Base-by-base conservation (phyloP, 2,329 filamentous ascomycete species). In the Fusarium proliferatum region DNA sequence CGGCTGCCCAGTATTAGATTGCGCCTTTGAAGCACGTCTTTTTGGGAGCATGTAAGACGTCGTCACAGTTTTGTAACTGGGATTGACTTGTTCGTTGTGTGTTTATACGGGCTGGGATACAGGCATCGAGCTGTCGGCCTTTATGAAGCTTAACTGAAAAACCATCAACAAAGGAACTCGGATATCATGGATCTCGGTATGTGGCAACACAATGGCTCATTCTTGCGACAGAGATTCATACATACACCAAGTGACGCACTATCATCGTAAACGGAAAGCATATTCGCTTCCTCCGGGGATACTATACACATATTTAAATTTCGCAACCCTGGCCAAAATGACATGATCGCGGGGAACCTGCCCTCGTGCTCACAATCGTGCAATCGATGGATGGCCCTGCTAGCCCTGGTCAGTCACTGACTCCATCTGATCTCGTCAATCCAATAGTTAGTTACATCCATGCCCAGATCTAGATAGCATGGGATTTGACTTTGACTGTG, bases 311-410 rank as follows among this genome's bases (percentile, higher is more conserved):
- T 42, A 43, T 43, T 6, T 48, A 13, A 41, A 71, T 73, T 67
- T 67, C 76, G 76, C 73, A 77, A 78, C 62, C 51, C 46, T 46
- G 61, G 55, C 64, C 38, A 57, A 63, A 67, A 78, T 78, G 76
- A 57, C 76, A 78, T 77, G 73, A 76, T 78, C 71, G 71, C 63
- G 68, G 74, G 70, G 74, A 71, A 74, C 42, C 53, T 61, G 64
- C 59, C 71, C 71, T 65, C 71, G 72, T 77, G 76, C 70, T 30
- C 64, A 64, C 49, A 45, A 61, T 42, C 59, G 67, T 53, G 58
- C 64, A 57, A 64, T 30, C 30, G 30, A 30, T 53, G 46, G 42
- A 58, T 53, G 46, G 56, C 56, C 30, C 23, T 48, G 42, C 58
- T 53, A 43, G 56, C 56, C 30, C 23, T 48, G 19, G 41, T 23